Evolutionary conservation across 768 basidiomycete genomes (phyloP).

Genomic region (Russula lepida): DNA sequence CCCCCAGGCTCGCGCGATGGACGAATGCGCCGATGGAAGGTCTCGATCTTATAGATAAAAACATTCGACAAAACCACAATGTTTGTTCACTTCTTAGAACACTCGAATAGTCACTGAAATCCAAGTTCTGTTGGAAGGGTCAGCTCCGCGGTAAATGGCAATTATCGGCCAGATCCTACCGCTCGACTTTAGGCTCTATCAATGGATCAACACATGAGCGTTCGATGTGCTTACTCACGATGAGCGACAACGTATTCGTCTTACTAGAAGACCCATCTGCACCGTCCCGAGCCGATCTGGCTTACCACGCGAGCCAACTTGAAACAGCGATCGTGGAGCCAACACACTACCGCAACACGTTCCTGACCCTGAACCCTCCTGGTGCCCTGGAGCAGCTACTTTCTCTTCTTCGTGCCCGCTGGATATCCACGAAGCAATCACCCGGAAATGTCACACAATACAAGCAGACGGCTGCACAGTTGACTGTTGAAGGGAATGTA

Average conservation of each 20-base stretch:
- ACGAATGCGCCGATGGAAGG: conserved; percentile 72
- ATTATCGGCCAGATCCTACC: conserved; percentile 62
- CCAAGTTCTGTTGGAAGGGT: conserved; percentile 38
- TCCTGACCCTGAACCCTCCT: conserved; percentile 66
- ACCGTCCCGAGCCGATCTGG: conserved; percentile 57
- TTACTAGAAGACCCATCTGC: conserved; percentile 68
- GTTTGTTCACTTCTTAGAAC: conserved; percentile 29
- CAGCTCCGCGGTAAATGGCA: conserved; percentile 55
- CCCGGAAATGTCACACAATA: conserved; percentile 33
- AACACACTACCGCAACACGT: conserved; percentile 65
- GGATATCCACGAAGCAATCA: conserved; percentile 49
- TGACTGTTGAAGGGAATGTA: conserved; percentile 66
- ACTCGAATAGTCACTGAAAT: conserved; percentile 15
- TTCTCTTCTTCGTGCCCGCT: conserved; percentile 63
- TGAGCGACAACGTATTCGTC: conserved; percentile 76
- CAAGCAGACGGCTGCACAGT: conserved; percentile 49
- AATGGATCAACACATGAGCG: conserved; percentile 50
- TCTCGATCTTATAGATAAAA: conserved; percentile 57
- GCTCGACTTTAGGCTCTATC: conserved; percentile 57
- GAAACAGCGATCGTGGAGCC: conserved; percentile 26
- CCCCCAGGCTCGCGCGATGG: conserved; percentile 64
- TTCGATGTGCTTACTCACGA: conserved; percentile 66
- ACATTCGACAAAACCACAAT: conserved; percentile 64
- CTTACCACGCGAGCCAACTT: conserved; percentile 29
- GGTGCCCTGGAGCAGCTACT: conserved; percentile 69